Conservation (phyloP, 2,329 filamentous ascomycete genomes). For the Coleophoma cylindrospora region DNA sequence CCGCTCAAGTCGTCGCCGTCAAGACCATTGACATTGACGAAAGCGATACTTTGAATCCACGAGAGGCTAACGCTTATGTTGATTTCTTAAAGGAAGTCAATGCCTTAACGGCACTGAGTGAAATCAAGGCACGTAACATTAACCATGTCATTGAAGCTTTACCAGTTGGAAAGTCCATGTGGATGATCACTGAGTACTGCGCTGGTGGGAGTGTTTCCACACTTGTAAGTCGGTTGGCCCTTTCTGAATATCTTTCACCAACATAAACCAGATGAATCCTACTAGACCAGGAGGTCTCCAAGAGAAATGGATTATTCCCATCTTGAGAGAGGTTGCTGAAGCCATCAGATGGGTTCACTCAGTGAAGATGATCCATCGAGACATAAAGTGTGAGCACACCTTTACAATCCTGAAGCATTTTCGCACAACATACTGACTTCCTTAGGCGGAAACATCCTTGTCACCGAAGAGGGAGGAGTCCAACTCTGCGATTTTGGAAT, state of each 20-base stretch:
- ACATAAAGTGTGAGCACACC: slow-evolving; percentile 54
- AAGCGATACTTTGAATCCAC: slow-evolving; percentile 62
- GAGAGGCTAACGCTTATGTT: slow-evolving; percentile 60
- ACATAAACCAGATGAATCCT: slow-evolving; percentile 48
- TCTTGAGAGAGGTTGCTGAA: slow-evolving; percentile 60
- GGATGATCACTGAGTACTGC: slow-evolving; percentile 86
- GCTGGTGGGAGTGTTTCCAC: slow-evolving; percentile 78
- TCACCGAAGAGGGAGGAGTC: slow-evolving; percentile 70
- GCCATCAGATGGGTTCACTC: slow-evolving; percentile 64
- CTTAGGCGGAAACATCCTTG: slow-evolving; percentile 66
- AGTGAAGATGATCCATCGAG: slow-evolving; percentile 65
- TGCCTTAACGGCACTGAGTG: slow-evolving; percentile 66
- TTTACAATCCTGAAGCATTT: background rate
- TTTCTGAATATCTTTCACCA: background rate
- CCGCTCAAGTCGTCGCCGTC: slow-evolving; percentile 57
- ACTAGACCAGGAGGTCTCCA: slow-evolving; percentile 59
- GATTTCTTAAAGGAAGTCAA: slow-evolving; percentile 66
- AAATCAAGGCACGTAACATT: slow-evolving; percentile 72
- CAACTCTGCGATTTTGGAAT: slow-evolving; percentile 85
- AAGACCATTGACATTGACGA: slow-evolving; percentile 85
- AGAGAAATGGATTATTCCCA: slow-evolving; percentile 66
- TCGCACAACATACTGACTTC: background rate
- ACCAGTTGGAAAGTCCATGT: slow-evolving; percentile 73
- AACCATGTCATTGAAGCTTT: slow-evolving; percentile 78
- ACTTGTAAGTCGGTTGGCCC: slow-evolving; percentile 34